Evolutionary conservation across 352 stramenopile species (phyloP).

Genomic region (Phytopythium sindhum): DNA sequence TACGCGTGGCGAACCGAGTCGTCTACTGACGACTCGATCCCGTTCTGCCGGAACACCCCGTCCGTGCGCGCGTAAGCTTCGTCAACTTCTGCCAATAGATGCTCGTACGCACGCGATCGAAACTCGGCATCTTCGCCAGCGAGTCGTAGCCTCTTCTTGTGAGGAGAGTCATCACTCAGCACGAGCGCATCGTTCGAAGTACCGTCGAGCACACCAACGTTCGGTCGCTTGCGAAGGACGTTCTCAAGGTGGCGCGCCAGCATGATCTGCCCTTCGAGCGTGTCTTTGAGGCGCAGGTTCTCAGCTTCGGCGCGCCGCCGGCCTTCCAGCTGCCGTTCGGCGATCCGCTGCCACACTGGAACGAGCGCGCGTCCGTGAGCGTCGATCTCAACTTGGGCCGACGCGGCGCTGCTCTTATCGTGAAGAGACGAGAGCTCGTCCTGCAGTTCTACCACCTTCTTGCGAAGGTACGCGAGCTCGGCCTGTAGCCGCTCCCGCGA

Average conservation of each 20-base stretch:
- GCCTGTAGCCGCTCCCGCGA: slow-evolving; percentile 45
- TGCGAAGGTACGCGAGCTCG: slow-evolving; percentile 39
- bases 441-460: slow-evolving; percentile 43
- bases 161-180: background rate
- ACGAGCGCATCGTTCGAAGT: background rate
- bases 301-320: slow-evolving; percentile 33
- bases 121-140: slow-evolving; percentile 14
- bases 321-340: slow-evolving; percentile 36
- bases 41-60: slow-evolving; percentile 40
- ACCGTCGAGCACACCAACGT: slow-evolving; percentile 28
- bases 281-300: slow-evolving; percentile 34
- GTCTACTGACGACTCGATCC: slow-evolving; percentile 32
- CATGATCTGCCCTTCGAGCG: slow-evolving; percentile 45
- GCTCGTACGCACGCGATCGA: slow-evolving; percentile 23
- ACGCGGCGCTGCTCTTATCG: background rate
- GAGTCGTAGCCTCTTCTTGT: slow-evolving; percentile 22
- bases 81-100: slow-evolving; percentile 38
- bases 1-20: slow-evolving; percentile 41
- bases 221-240: slow-evolving; percentile 45
- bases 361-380: slow-evolving; percentile 11
- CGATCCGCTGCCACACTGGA: slow-evolving; percentile 47
- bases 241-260: slow-evolving; percentile 46
- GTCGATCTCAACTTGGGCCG: background rate
- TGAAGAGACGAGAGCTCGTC: slow-evolving; percentile 27
- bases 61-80: slow-evolving; percentile 34